phyloP scores from a whole-genome alignment of 2,329 filamentous ascomycete species.

The Pseudocercospora eumusae region DNA sequence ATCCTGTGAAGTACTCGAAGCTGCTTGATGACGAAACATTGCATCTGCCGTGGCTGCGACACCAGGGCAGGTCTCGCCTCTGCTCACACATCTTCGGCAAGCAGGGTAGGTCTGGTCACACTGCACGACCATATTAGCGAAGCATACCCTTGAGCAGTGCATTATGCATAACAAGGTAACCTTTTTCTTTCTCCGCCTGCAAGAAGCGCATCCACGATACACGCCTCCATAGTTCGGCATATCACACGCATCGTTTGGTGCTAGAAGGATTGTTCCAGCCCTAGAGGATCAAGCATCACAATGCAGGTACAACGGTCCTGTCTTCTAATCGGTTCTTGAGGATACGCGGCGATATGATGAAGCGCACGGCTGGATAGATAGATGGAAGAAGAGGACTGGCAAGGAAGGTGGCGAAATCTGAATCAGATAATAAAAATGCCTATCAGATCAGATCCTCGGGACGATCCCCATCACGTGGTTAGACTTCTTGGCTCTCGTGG shows the following conservation, averaged over 20 bases:
- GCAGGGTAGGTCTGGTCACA: constrained; percentile 3
- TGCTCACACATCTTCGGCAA: constrained; percentile 1
- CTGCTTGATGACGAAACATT: not conserved
- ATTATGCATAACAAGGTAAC: not conserved
- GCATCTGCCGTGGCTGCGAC: not conserved
- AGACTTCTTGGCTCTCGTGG: too few species aligned
- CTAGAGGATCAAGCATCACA: not conserved
- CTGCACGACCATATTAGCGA: not conserved
- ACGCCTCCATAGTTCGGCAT: constrained; percentile 6
- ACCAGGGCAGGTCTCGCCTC: not conserved
- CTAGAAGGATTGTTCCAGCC: not conserved
- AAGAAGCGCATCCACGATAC: not conserved
- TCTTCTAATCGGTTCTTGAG: not conserved
- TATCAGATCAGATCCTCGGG: too few species aligned
- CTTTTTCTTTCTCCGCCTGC: constrained; percentile 1
- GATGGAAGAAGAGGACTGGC: not conserved
- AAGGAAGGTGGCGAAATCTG: too few species aligned
- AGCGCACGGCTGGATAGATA: not conserved
- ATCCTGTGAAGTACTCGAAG: not conserved
- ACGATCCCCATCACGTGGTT: too few species aligned
- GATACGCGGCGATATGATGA: too few species aligned
- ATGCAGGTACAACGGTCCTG: not conserved
- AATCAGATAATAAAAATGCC: too few species aligned
- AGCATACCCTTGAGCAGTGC: not conserved
- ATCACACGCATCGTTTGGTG: not conserved